Base-by-base conservation (phyloP, 2,329 filamentous ascomycete species). In the Lasiodiplodia hormozganensis region DNA sequence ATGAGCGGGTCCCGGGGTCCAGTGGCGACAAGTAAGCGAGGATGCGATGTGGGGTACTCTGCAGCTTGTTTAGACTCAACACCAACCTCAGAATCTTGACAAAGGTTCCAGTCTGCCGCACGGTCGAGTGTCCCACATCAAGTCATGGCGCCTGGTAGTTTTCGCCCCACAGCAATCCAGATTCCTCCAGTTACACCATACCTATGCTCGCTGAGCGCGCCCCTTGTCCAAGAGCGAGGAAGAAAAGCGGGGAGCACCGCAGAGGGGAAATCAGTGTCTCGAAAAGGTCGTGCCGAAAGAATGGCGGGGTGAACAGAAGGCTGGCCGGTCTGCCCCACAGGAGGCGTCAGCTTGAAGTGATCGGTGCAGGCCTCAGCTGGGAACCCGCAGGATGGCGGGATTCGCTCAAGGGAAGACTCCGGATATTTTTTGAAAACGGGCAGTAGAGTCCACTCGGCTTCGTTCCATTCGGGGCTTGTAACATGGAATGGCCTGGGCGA, bases 1-100 rank as follows among this genome's bases (percentile, higher is more conserved):
- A 36, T n/a, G 34, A 31, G 54, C 54, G 54, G 54, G 54, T 11
- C 25, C 54, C n/a, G 40, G 43, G 43, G 43, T 47, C 54, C 54
- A 36, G 23, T 57, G 54, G 36, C 57, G 57, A 31, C 18, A 31
- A 47, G 43, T 47, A 47, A 47, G 43, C 43, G 43, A 47, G 43
- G 43, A 47, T 40, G 38, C 47, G 23, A 60, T 23, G 57, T 60
- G 57, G 21, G 12, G 21, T 47, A 40, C 21, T 60, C 38, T 11
- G 31, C 57, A 47, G 43, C 34, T 60, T 47, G 43, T 47, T 47
- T 47, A n/a, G 6, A 47, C 43, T 47, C 43, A 47, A 47, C 43
- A 47, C 43, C 43, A 21, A 47, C 43, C 4, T 16, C 43, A 10
- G 21, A 12, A 47, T 47, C 43, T 47, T 14, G n/a, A 21, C 43